Evolutionary conservation across 148 eudicot genomes (phyloP), one percentile per base, ranked within the genome.

Genomic region (Rhododendron ferrugineum): DNA sequence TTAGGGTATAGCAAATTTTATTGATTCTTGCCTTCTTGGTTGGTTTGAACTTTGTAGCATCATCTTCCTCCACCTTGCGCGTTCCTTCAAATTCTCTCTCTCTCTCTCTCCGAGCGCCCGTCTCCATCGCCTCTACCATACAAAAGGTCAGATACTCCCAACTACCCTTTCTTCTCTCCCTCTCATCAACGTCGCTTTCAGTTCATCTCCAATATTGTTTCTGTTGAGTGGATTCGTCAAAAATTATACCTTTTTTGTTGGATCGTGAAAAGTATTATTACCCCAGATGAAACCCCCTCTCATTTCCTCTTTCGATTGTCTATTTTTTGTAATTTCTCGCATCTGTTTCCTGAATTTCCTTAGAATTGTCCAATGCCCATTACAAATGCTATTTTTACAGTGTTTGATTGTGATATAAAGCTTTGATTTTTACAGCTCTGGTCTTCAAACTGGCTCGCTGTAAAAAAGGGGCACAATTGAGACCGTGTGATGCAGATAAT

Each of bases 401-500:
- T 74, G 18, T 37, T 36, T 30, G 42, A 74, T 70, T 74, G 34
- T 52, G 20, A n/a, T 70, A 30, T 56, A 30, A 58, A 13, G 50
- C 58, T 22, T 75, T 75, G 54, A 74, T 81, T 84, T 81, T 47
- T 54, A 54, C 22, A 54, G 84, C 72, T 23, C 4, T 49, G 34
- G 81, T 64, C 70, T 64, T n/a, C 70, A 54, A 82, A 76, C 36
- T 44, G 84, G 37, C 74, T 83, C 26, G 40, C 37, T 14, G 56
- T 50, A 49, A 74, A 16, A 22, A 40, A 36, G 37, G 49, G 73
- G 83, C 68, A 74, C 81, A 62, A 83, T 79, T 83, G 28, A 83
- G 4, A 83, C 72, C 50, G 74, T 73, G 60, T 40, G 64, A 83
- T 83, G 86, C 85, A 76, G 84, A 54, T 73, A 58, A 49, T 47